Base-by-base conservation (phyloP, 1,284 basidiomycete genomes). In the Cystobasidiaceae sp. region DNA sequence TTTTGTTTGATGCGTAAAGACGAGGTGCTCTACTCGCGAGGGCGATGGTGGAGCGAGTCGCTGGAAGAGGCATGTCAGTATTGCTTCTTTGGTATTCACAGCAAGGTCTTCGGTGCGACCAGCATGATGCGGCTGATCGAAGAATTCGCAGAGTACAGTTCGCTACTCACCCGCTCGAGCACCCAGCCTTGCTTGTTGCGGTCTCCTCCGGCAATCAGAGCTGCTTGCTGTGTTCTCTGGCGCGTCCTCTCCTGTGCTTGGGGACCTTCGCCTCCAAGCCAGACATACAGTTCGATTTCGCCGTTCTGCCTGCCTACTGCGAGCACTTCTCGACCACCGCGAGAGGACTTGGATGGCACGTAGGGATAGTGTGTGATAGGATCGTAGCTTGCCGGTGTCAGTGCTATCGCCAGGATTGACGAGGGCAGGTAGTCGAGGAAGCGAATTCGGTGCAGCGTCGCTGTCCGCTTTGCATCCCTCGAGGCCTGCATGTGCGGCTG, bases 241-340 rank as follows among this genome's bases (percentile, higher is more conserved):
- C 44, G 21, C 23, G 25, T 25, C 21, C 49, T 39, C 25, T 34
- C 28, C 27, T 49, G 55, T 46, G 43, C 46, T 51, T 51, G n/a
- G n/a, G n/a, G n/a, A 21, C 77, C 75, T 4, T 73, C 72, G 5
- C 73, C 74, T 25, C 75, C 85, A 19, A 86, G 83, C 89, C 92
- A 97, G 74, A 90, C 86, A 76, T 86, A 92, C 27, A 98, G 78
- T 77, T 97, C 92, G 71, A 98, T 89, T 74, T 91, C 89, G 25
- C 96, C 96, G 78, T 97, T 97, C 32, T 90, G 90, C 74, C 90
- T 86, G 7, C 93, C 96, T 25, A 97, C 82, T 37, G 91, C 88
- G 33, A 98, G 82, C 1, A 85, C 82, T 1, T 88, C 90, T 67
- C 80, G 25, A 4, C 55, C 63, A 39, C 56, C 27, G 9, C 27